Base-by-base conservation (phyloP, 345 rosid species). In the Euphorbia pulcherrima region DNA sequence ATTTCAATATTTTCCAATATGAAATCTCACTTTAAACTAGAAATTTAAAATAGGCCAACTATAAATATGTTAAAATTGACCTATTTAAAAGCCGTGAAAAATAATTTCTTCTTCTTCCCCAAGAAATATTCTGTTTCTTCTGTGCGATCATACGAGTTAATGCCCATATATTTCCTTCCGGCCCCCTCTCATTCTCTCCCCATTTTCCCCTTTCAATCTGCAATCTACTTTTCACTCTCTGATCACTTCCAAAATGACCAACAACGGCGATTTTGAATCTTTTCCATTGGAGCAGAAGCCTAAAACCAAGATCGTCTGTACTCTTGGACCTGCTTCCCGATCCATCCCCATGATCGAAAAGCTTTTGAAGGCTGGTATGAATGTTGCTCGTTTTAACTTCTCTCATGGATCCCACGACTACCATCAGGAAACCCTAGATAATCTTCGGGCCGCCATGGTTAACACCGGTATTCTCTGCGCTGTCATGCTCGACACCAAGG, bases 401-500 rank as follows among this genome's bases (percentile, higher is more conserved):
- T 93, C 98, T 5, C 99, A 93, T 67, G 97, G 99, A 77, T 88
- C 99, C 68, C 97, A 93, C 58, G 89, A 77, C 20, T 93, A 93
- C 47, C 99, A 93, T 56, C 96, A 86, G 61, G 97, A 93, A 82
- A 93, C 99, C 46, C 97, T 93, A 46, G 83, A 91, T 54, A 91
- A 93, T 60, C 99, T 93, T 70, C 83, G 78, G 55, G 68, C 85
- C 48, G 97, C 89, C 76, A 93, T 89, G 99, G 72, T 68, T 72
- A 93, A 84, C 71, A 93, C 97, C 64, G 96, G 96, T 16, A 86
- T 85, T 59, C 92, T 91, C 65, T 90, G 97, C 67, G 96, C 99
- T 64, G 96, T 93, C 72, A 93, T 93, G 99, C 97, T 93, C 65
- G 96, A 93, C 52, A 93, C 98, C 69, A 91, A 91, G 97, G 98